phyloP scores from a whole-genome alignment of 2,329 filamentous ascomycete genomes.

The Diaporthe eres region DNA sequence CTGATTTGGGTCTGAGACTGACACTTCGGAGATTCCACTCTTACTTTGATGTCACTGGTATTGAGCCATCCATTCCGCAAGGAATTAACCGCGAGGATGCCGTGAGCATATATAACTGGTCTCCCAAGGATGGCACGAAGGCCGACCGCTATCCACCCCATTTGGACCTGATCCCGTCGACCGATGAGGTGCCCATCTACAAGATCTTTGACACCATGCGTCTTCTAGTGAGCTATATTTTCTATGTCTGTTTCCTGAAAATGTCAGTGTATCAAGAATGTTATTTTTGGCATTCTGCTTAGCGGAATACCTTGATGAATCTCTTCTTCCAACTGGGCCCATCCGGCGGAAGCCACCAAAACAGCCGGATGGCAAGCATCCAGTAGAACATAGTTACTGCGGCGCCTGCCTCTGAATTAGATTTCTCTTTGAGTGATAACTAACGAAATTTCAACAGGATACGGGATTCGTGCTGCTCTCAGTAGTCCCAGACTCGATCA shows the following conservation, averaged over 20 bases:
- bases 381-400: too few species aligned
- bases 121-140: not conserved
- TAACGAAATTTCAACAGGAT: not conserved
- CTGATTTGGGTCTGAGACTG: not conserved
- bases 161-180: not conserved
- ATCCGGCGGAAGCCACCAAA: too few species aligned
- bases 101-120: conserved; percentile 24
- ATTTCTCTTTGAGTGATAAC: too few species aligned
- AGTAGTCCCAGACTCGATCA: conserved; percentile 10
- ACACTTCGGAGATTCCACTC: conserved; percentile 8
- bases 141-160: conserved; percentile 17
- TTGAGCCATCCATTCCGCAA: conserved; percentile 11
- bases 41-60: conserved; percentile 21
- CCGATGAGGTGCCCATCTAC: not conserved
- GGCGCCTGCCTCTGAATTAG: too few species aligned
- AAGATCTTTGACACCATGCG: conserved; percentile 14
- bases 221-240: not conserved
- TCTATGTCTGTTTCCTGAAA: not conserved
- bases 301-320: not conserved
- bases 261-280: not conserved
- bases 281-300: not conserved
- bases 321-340: too few species aligned
- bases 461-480: not conserved
- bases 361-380: too few species aligned
- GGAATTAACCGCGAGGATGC: not conserved